A percentile compares a stretch with the other conserved stretches of the same genome.
These are phyloP conservation scores for Claviceps purpurea DNA, from an alignment of 2,329 filamentous ascomycete species.

Conservation along the genomic window DNA sequence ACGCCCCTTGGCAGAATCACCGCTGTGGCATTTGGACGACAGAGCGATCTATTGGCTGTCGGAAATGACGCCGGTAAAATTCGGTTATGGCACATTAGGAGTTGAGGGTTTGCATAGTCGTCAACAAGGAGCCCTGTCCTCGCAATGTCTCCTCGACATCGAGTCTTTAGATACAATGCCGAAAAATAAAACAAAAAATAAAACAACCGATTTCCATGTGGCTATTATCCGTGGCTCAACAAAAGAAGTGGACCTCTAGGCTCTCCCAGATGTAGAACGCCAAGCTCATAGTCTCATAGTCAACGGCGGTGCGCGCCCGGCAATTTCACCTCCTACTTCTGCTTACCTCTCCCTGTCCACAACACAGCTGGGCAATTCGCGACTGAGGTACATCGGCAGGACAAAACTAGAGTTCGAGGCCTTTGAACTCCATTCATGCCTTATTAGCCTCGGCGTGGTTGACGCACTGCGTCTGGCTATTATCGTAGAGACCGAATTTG, in stretches of 20 bases:
- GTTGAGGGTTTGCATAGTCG: conserved; percentile 25
- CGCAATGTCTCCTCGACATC: neutral
- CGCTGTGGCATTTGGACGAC: conserved; percentile 52
- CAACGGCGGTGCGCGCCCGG: neutral
- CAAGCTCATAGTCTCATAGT: neutral
- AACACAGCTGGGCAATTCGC: neutral
- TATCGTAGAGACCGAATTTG: neutral
- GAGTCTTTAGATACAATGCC: neutral
- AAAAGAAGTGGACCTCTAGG: neutral
- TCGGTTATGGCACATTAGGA: conserved; percentile 76
- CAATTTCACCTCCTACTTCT: neutral
- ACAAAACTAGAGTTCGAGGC: neutral
- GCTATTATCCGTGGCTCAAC: neutral
- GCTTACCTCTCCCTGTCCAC: neutral
- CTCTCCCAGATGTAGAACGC: neutral
- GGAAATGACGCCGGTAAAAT: conserved; percentile 85
- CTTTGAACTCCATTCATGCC: neutral
- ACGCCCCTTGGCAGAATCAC: conserved; percentile 81
- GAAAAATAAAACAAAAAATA: neutral
- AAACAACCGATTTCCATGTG: neutral
- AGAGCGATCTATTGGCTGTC: conserved; percentile 62
- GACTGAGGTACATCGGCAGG: neutral
- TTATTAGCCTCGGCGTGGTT: neutral
- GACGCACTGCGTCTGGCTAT: neutral
- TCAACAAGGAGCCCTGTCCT: neutral